Evolutionary conservation across 83 land plant genomes (phyloP).

Genomic region (Picea abies): DNA sequence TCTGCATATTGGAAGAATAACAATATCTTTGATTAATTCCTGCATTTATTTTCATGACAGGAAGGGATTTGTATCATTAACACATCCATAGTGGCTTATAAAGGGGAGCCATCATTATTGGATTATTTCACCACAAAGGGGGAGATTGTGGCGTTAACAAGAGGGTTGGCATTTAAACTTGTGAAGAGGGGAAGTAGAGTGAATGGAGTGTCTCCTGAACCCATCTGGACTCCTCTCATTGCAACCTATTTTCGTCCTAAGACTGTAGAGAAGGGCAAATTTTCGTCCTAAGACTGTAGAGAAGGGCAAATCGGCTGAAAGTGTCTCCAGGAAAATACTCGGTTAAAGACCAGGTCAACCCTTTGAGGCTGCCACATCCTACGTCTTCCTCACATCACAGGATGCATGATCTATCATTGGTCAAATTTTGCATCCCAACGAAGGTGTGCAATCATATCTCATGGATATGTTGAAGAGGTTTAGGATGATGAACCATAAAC

Average conservation of each 20-base stretch:
- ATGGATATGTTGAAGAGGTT: no score
- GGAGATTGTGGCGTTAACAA: conserved; percentile 7
- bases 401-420: conserved; percentile 78
- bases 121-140: conserved; percentile 13
- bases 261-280: conserved; percentile 29
- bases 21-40: neutral
- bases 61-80: conserved; percentile 15
- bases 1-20: neutral
- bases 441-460: no score
- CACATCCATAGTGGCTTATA: conserved; percentile 17
- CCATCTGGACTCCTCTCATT: conserved; percentile 61
- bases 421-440: conserved; percentile 89
- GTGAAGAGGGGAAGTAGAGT: conserved; percentile 30
- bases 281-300: conserved; percentile 51
- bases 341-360: conserved; percentile 73
- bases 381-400: conserved; percentile 74
- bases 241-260: conserved; percentile 58
- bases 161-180: conserved; percentile 61
- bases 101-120: neutral
- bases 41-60: neutral
- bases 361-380: conserved; percentile 69
- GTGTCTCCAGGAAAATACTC: conserved; percentile 53
- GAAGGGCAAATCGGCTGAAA: conserved; percentile 42
- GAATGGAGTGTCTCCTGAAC: conserved; percentile 12
- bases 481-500: no score